Evolutionary conservation across 805 yeast species (phyloP).

Genomic region (Komagataella mondaviorum): DNA sequence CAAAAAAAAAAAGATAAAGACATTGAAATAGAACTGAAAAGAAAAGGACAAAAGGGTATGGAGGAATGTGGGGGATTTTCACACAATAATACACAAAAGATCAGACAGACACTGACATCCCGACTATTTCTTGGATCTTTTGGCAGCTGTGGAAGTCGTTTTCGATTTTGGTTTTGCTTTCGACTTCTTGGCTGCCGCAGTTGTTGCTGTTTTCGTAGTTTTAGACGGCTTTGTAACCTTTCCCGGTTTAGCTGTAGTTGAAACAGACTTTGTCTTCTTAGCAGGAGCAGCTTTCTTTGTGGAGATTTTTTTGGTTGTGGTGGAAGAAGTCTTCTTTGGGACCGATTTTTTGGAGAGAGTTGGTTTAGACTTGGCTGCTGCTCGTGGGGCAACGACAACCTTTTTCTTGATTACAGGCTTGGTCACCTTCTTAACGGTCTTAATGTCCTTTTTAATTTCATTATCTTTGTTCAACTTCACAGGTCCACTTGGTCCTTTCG

Average conservation of each 20-base stretch:
- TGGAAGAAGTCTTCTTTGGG: slow-evolving; percentile 14
- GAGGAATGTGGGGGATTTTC: neutral
- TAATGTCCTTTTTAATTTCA: slow-evolving; percentile 10
- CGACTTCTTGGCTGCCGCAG: neutral
- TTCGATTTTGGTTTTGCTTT: neutral
- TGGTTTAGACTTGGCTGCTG: slow-evolving; percentile 4
- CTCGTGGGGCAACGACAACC: slow-evolving; percentile 8
- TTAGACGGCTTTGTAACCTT: neutral
- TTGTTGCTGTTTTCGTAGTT: neutral
- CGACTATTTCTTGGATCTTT: neutral
- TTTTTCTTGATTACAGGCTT: slow-evolving; percentile 16
- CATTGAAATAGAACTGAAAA: neutral
- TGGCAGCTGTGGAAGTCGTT: neutral
- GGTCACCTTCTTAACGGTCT: slow-evolving; percentile 16
- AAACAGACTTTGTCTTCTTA: neutral
- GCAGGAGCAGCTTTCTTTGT: neutral
- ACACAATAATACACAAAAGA: neutral
- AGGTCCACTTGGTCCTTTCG: slow-evolving; percentile 86
- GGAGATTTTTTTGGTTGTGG: slow-evolving; percentile 9
- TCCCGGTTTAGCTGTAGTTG: neutral
- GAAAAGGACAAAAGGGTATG: neutral
- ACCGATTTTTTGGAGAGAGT: slow-evolving; percentile 14
- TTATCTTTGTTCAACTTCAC: slow-evolving; percentile 39
- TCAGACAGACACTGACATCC: neutral
- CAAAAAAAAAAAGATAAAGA: neutral